Conservation (phyloP, 352 stramenopile genomes). For the Thraustochytrium striatum region DNA sequence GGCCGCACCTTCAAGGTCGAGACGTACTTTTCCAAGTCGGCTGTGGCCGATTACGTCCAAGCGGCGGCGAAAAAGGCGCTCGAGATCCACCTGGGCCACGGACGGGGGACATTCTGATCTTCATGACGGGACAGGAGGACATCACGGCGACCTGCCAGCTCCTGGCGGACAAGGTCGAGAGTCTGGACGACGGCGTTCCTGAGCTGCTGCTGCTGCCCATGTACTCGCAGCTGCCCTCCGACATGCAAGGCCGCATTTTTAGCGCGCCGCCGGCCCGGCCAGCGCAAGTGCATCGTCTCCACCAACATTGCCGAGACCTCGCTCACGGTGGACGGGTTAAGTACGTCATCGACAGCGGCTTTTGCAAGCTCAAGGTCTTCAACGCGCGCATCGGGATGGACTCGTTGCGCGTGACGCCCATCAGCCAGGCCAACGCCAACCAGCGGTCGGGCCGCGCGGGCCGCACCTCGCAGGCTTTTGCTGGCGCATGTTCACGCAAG, state of each 20-base stretch:
- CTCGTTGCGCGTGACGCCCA: conserved; percentile 85
- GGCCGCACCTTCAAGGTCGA: conserved; percentile 73
- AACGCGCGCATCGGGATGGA: conserved; percentile 99
- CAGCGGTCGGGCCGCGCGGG: conserved; percentile 89
- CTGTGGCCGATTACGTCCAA: conserved; percentile 95
- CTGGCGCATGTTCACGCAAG: conserved; percentile 79
- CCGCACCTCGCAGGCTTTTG: conserved; percentile 69
- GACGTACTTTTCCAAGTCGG: conserved; percentile 83
- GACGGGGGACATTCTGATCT: conserved; percentile 95
- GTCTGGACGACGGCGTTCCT: conserved; percentile 76
- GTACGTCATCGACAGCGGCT: conserved; percentile 96
- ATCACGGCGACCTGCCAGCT: conserved; percentile 91
- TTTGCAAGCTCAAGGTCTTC: conserved; percentile 98
- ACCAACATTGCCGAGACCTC: conserved; percentile 96
- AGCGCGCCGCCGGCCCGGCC: conserved; percentile 50
- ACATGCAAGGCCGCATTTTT: conserved; percentile 76
- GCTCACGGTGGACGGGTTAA: conserved; percentile 97
- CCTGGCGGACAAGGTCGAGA: conserved; percentile 87
- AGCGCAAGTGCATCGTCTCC: conserved; percentile 89
- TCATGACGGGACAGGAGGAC: conserved; percentile 99
- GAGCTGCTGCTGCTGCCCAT: conserved; percentile 96
- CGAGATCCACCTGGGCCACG: conserved; percentile 92
- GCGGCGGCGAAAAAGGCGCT: conserved; percentile 94
- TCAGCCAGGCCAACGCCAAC: conserved; percentile 95
- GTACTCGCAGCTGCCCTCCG: conserved; percentile 95